Conservation (phyloP, 768 basidiomycete species). For the Naganishia vishniacii region DNA sequence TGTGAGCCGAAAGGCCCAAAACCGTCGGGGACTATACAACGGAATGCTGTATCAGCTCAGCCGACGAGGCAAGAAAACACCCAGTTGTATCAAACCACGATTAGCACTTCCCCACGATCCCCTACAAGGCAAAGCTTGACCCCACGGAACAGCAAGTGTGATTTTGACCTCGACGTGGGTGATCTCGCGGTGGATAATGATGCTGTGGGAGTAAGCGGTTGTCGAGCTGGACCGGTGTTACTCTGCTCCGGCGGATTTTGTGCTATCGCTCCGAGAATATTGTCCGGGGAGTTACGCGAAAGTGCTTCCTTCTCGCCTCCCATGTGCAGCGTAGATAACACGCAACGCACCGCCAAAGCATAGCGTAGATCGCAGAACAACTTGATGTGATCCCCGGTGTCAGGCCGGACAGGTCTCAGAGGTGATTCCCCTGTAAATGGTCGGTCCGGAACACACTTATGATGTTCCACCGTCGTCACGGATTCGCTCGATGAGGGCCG, state of each 20-base stretch:
- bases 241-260: neutral
- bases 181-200: neutral
- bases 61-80: too few relatives aligned
- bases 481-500: neutral
- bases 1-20: too few relatives aligned
- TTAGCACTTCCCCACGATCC: constrained; percentile 37
- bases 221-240: neutral
- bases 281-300: neutral
- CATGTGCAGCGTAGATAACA: constrained; percentile 33
- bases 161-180: neutral
- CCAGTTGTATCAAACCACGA: constrained; percentile 34
- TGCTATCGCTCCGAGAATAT: neutral
- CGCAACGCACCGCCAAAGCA: constrained; percentile 33
- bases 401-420: constrained; percentile 23
- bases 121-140: constrained; percentile 36
- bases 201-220: neutral
- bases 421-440: neutral
- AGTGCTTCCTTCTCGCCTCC: constrained; percentile 11
- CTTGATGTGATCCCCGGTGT: constrained; percentile 39
- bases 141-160: constrained; percentile 30
- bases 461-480: neutral
- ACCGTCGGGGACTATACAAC: too few relatives aligned
- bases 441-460: neutral
- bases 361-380: constrained; percentile 35
- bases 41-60: too few relatives aligned